Conservation (phyloP, 116 monocot genomes). For the Zostera marina region DNA sequence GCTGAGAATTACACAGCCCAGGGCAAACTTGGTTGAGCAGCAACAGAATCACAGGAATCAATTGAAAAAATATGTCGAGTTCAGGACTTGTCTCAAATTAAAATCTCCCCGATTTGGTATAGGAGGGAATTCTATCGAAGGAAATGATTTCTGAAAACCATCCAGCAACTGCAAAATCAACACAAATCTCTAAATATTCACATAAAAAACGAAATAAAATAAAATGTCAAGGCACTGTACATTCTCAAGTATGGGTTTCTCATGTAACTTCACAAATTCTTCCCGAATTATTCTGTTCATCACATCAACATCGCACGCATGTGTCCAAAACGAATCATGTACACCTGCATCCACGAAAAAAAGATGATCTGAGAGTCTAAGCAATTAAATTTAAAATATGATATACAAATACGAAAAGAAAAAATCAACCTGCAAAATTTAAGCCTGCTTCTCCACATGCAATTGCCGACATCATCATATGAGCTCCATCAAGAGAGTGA, state of each 20-base stretch:
- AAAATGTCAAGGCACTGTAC: slow-evolving; percentile 16
- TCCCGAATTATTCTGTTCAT: slow-evolving; percentile 91
- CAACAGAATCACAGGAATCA: slow-evolving; percentile 10
- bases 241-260: slow-evolving; percentile 83
- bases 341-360: slow-evolving; percentile 53
- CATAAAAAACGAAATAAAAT: too few species aligned
- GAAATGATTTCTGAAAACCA: slow-evolving; percentile 68
- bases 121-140: slow-evolving; percentile 63
- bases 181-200: neutral
- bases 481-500: slow-evolving; percentile 91
- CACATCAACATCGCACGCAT: slow-evolving; percentile 92
- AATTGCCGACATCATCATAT: slow-evolving; percentile 98
- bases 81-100: slow-evolving; percentile 60
- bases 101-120: slow-evolving; percentile 86
- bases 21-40: too few species aligned
- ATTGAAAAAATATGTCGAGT: slow-evolving; percentile 95
- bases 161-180: slow-evolving; percentile 53
- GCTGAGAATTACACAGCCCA: too few species aligned
- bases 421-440: slow-evolving; percentile 76
- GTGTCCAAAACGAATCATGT: slow-evolving; percentile 99
- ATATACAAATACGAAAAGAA: neutral
- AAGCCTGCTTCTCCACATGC: slow-evolving; percentile 67
- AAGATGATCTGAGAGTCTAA: neutral
- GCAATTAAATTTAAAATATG: neutral
- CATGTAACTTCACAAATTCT: slow-evolving; percentile 97